A percentile compares a stretch with the other conserved stretches of the same genome.
Conservation (phyloP, 2,329 filamentous ascomycete species). For the Ramularia collo-cygni region DNA sequence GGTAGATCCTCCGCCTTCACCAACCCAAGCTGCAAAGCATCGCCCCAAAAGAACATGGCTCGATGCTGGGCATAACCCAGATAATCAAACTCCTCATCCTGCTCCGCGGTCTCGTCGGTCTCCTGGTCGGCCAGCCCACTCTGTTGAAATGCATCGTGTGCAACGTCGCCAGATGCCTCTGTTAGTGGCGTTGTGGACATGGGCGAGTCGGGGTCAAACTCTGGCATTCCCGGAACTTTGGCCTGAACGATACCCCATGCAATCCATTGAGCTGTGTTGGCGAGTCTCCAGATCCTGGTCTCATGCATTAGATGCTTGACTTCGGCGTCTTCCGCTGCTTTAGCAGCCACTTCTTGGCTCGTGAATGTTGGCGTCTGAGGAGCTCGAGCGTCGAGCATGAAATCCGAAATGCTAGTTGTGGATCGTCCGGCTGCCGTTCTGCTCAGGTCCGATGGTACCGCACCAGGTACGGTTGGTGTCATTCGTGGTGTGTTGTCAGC, state of each 20-base stretch:
- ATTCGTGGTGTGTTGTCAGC: conserved; percentile 30
- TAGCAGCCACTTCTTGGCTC: conserved; percentile 41
- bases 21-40: conserved; percentile 71
- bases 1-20: conserved; percentile 71
- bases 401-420: conserved; percentile 46
- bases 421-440: conserved; percentile 22
- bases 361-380: conserved; percentile 29
- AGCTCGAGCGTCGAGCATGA: conserved; percentile 67
- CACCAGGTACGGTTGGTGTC: conserved; percentile 26
- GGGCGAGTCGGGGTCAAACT: conserved; percentile 29
- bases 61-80: conserved; percentile 84
- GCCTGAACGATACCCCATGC: conserved; percentile 97
- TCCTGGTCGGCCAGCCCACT: conserved; percentile 16
- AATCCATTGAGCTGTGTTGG: conserved; percentile 85
- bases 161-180: conserved; percentile 27
- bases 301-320: conserved; percentile 69
- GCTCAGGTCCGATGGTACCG: conserved; percentile 5
- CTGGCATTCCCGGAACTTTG: conserved; percentile 67
- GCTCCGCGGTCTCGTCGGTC: conserved; percentile 45
- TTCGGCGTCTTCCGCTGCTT: conserved; percentile 54
- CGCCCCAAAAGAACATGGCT: conserved; percentile 90
- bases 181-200: conserved; percentile 20
- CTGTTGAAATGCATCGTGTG: conserved; percentile 19
- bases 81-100: conserved; percentile 83
- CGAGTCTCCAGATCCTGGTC: conserved; percentile 75